Conservation (phyloP, 208 protist genomes). For the Crithidia brevicula region DNA sequence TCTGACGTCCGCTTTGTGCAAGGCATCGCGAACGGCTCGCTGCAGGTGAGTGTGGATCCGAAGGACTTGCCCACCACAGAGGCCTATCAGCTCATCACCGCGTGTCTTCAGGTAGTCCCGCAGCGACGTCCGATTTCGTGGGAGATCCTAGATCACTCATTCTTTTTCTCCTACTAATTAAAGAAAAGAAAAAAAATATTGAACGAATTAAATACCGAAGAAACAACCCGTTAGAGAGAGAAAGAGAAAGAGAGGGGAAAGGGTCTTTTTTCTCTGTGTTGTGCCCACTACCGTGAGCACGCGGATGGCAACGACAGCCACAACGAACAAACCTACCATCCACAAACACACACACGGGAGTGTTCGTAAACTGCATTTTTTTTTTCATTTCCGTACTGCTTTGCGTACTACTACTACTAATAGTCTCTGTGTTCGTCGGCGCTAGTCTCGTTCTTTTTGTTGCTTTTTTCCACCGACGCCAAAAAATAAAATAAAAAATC, state of each 20-base stretch:
- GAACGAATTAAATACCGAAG: too few species aligned
- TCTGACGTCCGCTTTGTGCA: conserved; percentile 45
- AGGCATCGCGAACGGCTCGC: conserved; percentile 30
- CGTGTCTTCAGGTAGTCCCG: conserved; percentile 46
- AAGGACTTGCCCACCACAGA: conserved; percentile 30
- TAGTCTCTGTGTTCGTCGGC: background rate
- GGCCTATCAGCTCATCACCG: conserved; percentile 47
- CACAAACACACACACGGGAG: too few species aligned
- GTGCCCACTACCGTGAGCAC: too few species aligned
- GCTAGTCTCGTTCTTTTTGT: too few species aligned
- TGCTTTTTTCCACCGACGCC: background rate
- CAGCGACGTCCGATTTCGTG: conserved; percentile 40
- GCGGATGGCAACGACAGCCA: too few species aligned
- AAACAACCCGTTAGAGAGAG: background rate
- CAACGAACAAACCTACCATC: too few species aligned
- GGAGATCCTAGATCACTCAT: conserved; percentile 57
- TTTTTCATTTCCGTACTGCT: conserved; percentile 1
- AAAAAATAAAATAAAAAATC: too few species aligned
- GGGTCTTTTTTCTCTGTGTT: background rate
- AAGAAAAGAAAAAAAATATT: conserved; percentile 11
- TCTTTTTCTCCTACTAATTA: conserved; percentile 30
- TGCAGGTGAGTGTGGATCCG: conserved; percentile 21
- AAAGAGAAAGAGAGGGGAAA: background rate
- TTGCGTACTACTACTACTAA: too few species aligned
- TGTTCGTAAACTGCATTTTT: background rate